These are phyloP conservation scores for Yamadazyma dendronema DNA, from an alignment of 1,139 yeast genomes.

Conservation along the genomic window DNA sequence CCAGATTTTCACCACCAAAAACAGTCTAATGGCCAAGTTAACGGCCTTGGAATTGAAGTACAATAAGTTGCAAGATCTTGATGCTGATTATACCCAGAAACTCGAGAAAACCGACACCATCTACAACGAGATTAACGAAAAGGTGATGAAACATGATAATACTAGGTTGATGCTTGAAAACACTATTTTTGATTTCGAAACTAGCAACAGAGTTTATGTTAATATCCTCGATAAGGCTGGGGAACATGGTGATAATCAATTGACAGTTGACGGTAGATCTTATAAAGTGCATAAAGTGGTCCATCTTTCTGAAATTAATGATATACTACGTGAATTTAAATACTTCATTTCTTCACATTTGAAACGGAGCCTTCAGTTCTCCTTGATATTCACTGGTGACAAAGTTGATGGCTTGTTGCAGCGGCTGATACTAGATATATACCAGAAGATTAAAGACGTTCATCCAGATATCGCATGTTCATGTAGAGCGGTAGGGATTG, in stretches of 20 bases:
- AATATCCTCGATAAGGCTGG: conserved; percentile 1
- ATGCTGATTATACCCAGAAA: conserved; percentile 8
- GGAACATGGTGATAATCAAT: background rate
- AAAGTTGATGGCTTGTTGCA: conserved; percentile 4
- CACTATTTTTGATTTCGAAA: conserved; percentile 49
- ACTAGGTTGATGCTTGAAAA: conserved; percentile 48
- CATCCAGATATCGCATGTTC: conserved; percentile 18
- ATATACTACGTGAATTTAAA: conserved; percentile 10
- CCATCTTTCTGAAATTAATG: background rate
- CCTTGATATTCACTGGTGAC: conserved; percentile 13
- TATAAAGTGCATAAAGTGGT: conserved; percentile 23
- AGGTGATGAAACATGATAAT: conserved; percentile 21
- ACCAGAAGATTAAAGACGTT: conserved; percentile 5
- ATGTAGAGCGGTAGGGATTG: conserved; percentile 15
- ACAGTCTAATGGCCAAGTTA: conserved; percentile 7
- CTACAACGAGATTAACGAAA: conserved; percentile 15
- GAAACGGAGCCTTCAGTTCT: conserved; percentile 3
- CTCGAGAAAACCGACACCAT: conserved; percentile 7
- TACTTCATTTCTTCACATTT: conserved; percentile 9
- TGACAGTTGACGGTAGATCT: conserved; percentile 7
- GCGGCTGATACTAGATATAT: conserved; percentile 8
- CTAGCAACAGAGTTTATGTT: conserved; percentile 18
- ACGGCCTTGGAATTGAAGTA: conserved; percentile 12
- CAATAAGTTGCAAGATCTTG: conserved; percentile 7
- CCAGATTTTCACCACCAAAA: conserved; percentile 8